Percentiles rank a stretch among this genome's conserved stretches.
These are phyloP conservation scores for Torrubiellomyces zombiae DNA, from an alignment of 2,329 filamentous ascomycete genomes.

Conservation along the genomic window DNA sequence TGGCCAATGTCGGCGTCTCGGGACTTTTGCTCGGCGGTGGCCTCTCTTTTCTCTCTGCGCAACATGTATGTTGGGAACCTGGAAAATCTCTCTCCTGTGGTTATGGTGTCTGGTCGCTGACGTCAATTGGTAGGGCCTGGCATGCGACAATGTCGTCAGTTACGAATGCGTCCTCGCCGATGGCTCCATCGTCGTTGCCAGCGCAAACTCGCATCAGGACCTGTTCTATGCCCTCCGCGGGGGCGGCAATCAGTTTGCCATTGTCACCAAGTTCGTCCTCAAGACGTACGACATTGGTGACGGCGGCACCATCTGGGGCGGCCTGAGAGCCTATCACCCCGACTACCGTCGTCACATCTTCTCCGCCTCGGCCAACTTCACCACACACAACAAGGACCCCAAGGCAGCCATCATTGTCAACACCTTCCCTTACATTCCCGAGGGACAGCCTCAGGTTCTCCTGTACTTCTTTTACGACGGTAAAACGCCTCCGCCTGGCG, in stretches of 20 bases:
- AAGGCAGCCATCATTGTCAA: conserved; percentile 44
- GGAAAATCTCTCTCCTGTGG: background rate
- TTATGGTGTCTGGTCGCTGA: background rate
- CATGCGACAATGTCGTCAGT: conserved; percentile 17
- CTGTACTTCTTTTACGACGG: conserved; percentile 49
- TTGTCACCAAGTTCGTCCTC: conserved; percentile 27
- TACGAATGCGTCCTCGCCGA: conserved; percentile 36
- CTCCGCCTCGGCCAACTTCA: conserved; percentile 34
- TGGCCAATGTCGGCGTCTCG: conserved; percentile 29
- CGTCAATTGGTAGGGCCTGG: conserved; percentile 1
- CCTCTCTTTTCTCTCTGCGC: conserved; percentile 31
- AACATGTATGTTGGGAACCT: conserved; percentile 30
- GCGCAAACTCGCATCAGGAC: conserved; percentile 23
- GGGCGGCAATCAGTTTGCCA: conserved; percentile 39
- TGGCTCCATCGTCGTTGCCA: conserved; percentile 29
- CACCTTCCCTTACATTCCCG: conserved; percentile 4
- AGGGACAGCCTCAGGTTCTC: conserved; percentile 29
- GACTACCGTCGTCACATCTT: conserved; percentile 20
- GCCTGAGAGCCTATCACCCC: conserved; percentile 18
- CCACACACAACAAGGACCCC: conserved; percentile 37
- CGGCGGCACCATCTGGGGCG: conserved; percentile 24
- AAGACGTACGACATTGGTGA: conserved; percentile 22
- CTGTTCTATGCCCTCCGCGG: conserved; percentile 37
- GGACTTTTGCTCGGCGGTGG: conserved; percentile 36
- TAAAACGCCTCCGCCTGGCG: conserved; percentile 28